Percentiles rank a stretch among this genome's conserved stretches.
Conservation (phyloP, 2,329 filamentous ascomycete species). For the Aureobasidium melanogenum region DNA sequence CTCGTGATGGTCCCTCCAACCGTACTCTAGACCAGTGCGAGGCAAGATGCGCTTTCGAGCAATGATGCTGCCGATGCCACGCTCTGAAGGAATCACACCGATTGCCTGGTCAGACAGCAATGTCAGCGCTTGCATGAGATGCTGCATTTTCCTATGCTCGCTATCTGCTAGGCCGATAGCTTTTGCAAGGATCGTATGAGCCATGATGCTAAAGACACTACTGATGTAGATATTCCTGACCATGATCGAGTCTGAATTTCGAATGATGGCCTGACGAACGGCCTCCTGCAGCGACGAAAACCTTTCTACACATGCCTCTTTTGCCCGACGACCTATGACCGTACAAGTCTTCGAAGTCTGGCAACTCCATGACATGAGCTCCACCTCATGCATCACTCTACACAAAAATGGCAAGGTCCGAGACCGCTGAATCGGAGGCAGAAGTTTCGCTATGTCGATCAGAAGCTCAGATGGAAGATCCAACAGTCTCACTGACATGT, state of each 20-base stretch:
- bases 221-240: not conserved
- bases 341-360: not conserved
- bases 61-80: too few species aligned
- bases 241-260: not conserved
- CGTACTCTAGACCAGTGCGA: not conserved
- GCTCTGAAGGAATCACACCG: too few species aligned
- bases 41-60: too few species aligned
- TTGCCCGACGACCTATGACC: not conserved
- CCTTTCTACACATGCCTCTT: not conserved
- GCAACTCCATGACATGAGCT: not conserved
- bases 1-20: not conserved
- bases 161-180: too few species aligned
- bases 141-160: too few species aligned
- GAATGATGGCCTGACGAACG: not conserved
- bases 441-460: not conserved
- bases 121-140: too few species aligned
- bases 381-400: not conserved
- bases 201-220: not conserved
- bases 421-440: not conserved
- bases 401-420: not conserved
- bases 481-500: not conserved
- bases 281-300: not conserved
- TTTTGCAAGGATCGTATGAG: too few species aligned
- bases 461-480: not conserved
- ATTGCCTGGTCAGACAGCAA: too few species aligned